Evolutionary conservation across 345 rosid species (phyloP), one percentile per base, ranked within the genome.

Genomic region (Rhizophora mangle): DNA sequence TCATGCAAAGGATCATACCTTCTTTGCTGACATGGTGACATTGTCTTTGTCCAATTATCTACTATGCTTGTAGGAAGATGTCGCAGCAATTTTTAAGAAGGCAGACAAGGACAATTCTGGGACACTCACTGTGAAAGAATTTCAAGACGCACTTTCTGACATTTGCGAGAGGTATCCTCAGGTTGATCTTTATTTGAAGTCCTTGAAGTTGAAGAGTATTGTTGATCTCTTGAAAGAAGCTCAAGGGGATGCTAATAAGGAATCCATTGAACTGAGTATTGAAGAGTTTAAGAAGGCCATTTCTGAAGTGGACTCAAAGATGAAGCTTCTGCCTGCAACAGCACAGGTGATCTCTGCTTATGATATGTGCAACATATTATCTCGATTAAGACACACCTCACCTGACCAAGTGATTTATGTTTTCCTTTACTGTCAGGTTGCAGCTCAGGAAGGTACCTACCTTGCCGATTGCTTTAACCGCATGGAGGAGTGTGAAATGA

Each of bases 381-480:
- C 49, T 43, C 1, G 49, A 43, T 11, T 11, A 43, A 0, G 26
- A 52, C 15, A 5, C 3, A 26, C 62, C 9, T 15, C 6, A 16
- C 24, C 6, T 15, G 9, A n/a, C 24, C 6, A 36, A 10, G 21
- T 63, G 9, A 22, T 56, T 64, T 65, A 13, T 21, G 16, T 60
- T 2, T 58, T 20, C 39, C 15, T 22, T 34, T 34, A 24, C 8
- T 24, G 31, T 63, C 82, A 94, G 98, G 98, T 94, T 64, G 98
- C 98, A 54, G 89, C 94, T 37, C 98, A 94, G 79, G 93, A 94
- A 81, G 99, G 97, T 24, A 37, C 80, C 2, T 95, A 95, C 82
- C 93, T 95, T 39, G 99, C 99, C 13, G 86, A 81, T 68, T 95
- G 99, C 80, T 95, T 95, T 76, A 91, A 92, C 73, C 93, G 97